Percentiles rank a stretch among this genome's conserved stretches.
phyloP scores from a whole-genome alignment of 2,329 filamentous ascomycete genomes.

The Neophaeococcomyces aloes region DNA sequence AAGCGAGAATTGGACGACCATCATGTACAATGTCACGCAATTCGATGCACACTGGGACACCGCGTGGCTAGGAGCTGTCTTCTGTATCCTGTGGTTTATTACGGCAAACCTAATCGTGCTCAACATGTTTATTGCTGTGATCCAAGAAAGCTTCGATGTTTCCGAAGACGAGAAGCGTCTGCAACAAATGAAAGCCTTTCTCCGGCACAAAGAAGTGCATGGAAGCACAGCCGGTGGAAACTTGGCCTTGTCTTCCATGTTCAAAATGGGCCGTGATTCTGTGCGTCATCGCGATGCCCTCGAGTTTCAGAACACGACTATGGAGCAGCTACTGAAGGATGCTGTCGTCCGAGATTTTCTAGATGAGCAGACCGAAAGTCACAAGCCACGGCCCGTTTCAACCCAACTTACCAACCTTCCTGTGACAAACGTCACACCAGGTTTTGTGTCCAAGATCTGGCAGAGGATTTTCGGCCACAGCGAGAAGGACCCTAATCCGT shows the following conservation, averaged over 20 bases:
- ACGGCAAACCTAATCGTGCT: slow-evolving; percentile 88
- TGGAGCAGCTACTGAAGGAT: slow-evolving; percentile 95
- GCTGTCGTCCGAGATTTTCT: slow-evolving; percentile 91
- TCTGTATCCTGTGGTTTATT: slow-evolving; percentile 92
- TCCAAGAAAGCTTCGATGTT: slow-evolving; percentile 98
- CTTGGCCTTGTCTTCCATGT: slow-evolving; percentile 62
- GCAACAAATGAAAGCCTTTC: slow-evolving; percentile 89
- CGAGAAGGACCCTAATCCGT: slow-evolving; percentile 77
- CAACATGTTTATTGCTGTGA: slow-evolving; percentile 99
- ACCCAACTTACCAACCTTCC: slow-evolving; percentile 24
- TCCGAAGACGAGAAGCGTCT: slow-evolving; percentile 96
- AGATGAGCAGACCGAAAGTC: slow-evolving; percentile 52
- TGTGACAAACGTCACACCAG: slow-evolving; percentile 35
- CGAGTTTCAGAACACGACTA: slow-evolving; percentile 80
- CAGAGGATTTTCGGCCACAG: slow-evolving; percentile 46
- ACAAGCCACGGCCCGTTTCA: slow-evolving; percentile 18
- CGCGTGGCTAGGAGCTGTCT: slow-evolving; percentile 86
- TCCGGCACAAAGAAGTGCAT: slow-evolving; percentile 80
- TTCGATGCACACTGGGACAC: slow-evolving; percentile 56
- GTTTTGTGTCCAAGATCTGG: slow-evolving; percentile 52
- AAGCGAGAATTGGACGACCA: slow-evolving; percentile 87
- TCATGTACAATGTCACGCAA: slow-evolving; percentile 71
- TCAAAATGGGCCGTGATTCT: slow-evolving; percentile 53
- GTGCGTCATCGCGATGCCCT: slow-evolving; percentile 64
- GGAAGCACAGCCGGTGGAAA: slow-evolving; percentile 54